phyloP scores from a whole-genome alignment of 2,329 filamentous ascomycete species.

The Clonostachys solani region DNA sequence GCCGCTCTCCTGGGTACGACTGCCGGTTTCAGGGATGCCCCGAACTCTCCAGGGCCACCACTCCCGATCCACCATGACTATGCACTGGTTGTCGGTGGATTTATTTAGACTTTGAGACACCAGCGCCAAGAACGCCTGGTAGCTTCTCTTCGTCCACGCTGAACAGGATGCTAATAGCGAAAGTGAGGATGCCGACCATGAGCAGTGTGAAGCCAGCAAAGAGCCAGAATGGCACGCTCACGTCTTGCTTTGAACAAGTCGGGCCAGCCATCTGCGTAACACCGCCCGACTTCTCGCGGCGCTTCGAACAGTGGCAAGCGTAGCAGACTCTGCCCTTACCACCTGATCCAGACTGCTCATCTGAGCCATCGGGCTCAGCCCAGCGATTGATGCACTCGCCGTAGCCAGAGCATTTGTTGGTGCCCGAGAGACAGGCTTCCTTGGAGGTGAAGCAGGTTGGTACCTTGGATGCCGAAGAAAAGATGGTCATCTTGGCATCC shows the following conservation, averaged over 20 bases:
- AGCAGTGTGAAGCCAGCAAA: slow-evolving; percentile 71
- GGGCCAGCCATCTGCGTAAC: slow-evolving; percentile 77
- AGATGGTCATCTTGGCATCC: slow-evolving; percentile 20
- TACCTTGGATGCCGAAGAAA: slow-evolving; percentile 34
- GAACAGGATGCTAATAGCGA: slow-evolving; percentile 75
- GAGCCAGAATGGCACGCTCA: slow-evolving; percentile 86
- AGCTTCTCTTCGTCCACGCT: slow-evolving; percentile 82
- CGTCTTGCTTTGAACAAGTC: slow-evolving; percentile 86
- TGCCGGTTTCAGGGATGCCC: not conserved
- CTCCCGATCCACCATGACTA: slow-evolving; percentile 10
- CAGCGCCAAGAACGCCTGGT: slow-evolving; percentile 93
- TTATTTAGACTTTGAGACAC: slow-evolving; percentile 72
- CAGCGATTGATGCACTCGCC: slow-evolving; percentile 72
- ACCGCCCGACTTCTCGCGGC: slow-evolving; percentile 49
- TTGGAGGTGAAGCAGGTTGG: slow-evolving; percentile 72
- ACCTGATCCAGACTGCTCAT: slow-evolving; percentile 3
- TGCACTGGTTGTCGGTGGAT: not conserved
- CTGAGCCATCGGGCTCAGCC: slow-evolving; percentile 30
- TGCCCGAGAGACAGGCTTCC: slow-evolving; percentile 64
- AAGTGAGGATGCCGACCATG: slow-evolving; percentile 62
- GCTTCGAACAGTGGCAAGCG: slow-evolving; percentile 69
- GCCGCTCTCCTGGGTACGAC: not conserved
- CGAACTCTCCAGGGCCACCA: slow-evolving; percentile 9
- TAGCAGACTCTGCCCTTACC: slow-evolving; percentile 57
- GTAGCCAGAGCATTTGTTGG: slow-evolving; percentile 78